Conservation (phyloP, 371 early-diverging fungal species). For the Syncephalastrum monosporum region DNA sequence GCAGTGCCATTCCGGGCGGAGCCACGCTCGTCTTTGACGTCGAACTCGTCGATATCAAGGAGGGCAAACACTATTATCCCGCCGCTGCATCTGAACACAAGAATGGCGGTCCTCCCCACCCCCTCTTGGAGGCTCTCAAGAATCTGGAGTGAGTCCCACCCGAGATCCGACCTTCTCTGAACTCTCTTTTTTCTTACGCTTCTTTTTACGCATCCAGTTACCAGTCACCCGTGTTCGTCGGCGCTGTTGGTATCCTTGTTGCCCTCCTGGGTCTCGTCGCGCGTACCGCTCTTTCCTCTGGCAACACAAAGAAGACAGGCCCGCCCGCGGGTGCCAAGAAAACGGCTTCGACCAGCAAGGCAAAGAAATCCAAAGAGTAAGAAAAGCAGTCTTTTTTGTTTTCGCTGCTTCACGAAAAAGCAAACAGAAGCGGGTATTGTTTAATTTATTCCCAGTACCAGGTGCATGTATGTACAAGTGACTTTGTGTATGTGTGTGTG, state of each 20-base stretch:
- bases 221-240: constrained; percentile 18
- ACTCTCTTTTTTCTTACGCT: not conserved
- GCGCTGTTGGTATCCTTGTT: not conserved
- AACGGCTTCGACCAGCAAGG: constrained; percentile 6
- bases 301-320: constrained; percentile 13
- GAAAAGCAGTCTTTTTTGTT: not conserved
- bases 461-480: too few species aligned
- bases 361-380: constrained; percentile 1
- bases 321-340: constrained; percentile 9
- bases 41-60: constrained; percentile 59
- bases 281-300: constrained; percentile 12
- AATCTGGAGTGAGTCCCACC: constrained; percentile 9
- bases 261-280: constrained; percentile 11
- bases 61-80: constrained; percentile 8
- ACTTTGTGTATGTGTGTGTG: too few species aligned
- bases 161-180: not conserved
- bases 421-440: not conserved
- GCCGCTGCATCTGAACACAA: not conserved
- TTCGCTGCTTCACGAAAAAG: not conserved
- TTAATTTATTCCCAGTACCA: not conserved
- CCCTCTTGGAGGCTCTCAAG: not conserved
- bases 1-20: constrained; percentile 55
- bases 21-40: constrained; percentile 70
- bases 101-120: too few species aligned
- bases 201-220: not conserved